Base-by-base conservation (phyloP, 176 grass and related monocot genomes). In the Urochloa ruziziensis region DNA sequence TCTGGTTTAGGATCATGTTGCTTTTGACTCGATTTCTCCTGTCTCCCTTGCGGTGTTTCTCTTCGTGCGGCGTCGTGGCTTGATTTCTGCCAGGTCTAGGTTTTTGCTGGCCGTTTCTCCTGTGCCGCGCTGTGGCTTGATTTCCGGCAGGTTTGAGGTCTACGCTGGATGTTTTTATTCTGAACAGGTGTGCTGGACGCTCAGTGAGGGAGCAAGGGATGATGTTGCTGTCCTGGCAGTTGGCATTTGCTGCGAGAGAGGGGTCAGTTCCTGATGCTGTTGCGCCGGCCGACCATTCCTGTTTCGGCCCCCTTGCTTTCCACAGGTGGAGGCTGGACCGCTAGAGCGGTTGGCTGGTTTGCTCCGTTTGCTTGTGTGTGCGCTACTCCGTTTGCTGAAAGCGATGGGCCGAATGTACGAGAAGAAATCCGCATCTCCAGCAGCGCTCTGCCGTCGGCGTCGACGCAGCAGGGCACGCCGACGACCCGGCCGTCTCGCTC, bases 1-100 rank as follows among this genome's bases (percentile, higher is more conserved):
- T 34, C 19, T 63, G 63, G 77, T 80, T 44, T 89, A 70, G 62
- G 28, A 75, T 44, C 37, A 39, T 61, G 12, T 54, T 37, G 19
- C 70, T 19, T 75, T 69, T 8, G 36, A 32, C 68, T 51, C 37
- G 3, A 15, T 56, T 73, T 35, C 16, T 4, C 7, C 2, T n/a
- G 21, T 51, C 21, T 4, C 84, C 32, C 35, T 11, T 19, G 30
- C 11, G 21, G 0, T 52, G 28, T 15, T 53, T n/a, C n/a, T n/a
- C n/a, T n/a, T n/a, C n/a, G 71, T 54, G 18, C 1, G 34, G 71
- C 48, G 23, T 53, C 12, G 19, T 35, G 18, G 4, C 10, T 24
- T 21, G n/a, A 57, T 57, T 57, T n/a, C 23, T 24, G 53, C 4
- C 52, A 8, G 5, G 39, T 40, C 6, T 6, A 37, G 36, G 39